Percentiles rank a stretch among this genome's conserved stretches.
Conservation (phyloP, 2,329 filamentous ascomycete species). For the Fusarium sterilihyphosum region DNA sequence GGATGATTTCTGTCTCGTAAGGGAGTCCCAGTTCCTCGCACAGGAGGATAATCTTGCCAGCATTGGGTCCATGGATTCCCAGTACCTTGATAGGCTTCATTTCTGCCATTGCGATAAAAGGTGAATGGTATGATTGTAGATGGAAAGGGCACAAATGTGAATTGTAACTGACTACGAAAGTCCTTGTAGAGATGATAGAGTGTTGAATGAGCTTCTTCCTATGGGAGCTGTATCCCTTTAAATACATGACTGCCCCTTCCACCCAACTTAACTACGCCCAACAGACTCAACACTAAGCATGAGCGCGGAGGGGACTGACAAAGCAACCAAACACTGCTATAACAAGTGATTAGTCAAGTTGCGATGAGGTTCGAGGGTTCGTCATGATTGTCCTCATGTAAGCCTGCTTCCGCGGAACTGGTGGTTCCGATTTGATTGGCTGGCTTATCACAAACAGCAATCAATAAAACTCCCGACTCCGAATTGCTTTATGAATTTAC, state of each 20-base stretch:
- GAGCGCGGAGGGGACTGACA: not conserved
- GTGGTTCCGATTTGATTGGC: not conserved
- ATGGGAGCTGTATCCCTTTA: fast-evolving
- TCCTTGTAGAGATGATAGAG: no score
- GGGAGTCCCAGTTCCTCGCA: not conserved
- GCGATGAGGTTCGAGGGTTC: not conserved
- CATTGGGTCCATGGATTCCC: not conserved
- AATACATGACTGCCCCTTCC: not conserved
- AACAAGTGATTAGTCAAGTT: not conserved
- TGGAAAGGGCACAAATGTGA: not conserved
- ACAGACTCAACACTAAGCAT: not conserved
- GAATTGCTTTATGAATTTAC: not conserved
- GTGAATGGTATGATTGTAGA: fast-evolving
- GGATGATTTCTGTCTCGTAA: not conserved
- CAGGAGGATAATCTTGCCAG: not conserved
- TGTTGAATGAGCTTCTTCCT: fast-evolving
- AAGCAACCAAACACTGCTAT: fast-evolving
- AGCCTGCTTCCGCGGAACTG: not conserved
- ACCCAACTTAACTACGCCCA: no score
- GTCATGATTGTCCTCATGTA: not conserved
- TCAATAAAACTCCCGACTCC: not conserved
- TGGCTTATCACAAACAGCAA: not conserved
- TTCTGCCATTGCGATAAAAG: not conserved
- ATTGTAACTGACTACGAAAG: fast-evolving
- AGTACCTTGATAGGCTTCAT: not conserved